phyloP scores from a whole-genome alignment of 2,329 filamentous ascomycete species.

The Talaromyces sp. region DNA sequence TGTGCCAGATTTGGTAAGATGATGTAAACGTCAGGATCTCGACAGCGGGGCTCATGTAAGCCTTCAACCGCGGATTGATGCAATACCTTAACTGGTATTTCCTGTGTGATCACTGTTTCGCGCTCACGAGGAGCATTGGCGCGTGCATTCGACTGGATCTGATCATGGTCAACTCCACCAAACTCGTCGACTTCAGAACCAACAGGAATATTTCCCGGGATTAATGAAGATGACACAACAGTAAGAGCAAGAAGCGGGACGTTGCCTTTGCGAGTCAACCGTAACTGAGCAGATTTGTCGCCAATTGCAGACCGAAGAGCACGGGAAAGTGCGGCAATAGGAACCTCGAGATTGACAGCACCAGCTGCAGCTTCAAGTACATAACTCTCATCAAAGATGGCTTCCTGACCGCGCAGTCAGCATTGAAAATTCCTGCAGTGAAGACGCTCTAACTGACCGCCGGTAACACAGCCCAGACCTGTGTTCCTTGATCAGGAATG shows the following conservation, averaged over 20 bases:
- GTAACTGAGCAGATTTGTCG: constrained; percentile 75
- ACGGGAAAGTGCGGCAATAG: constrained; percentile 79
- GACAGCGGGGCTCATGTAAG: constrained; percentile 87
- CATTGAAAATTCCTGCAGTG: not conserved
- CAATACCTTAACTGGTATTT: constrained; percentile 90
- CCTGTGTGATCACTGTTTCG: constrained; percentile 90
- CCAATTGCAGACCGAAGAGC: constrained; percentile 86
- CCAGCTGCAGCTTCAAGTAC: constrained; percentile 85
- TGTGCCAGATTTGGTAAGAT: constrained; percentile 81
- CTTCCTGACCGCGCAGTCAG: constrained; percentile 50
- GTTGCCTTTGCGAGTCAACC: constrained; percentile 88
- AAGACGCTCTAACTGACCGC: constrained; percentile 29
- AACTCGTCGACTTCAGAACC: constrained; percentile 42
- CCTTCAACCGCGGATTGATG: constrained; percentile 79
- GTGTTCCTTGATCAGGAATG: constrained; percentile 88
- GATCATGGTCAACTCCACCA: constrained; percentile 35
- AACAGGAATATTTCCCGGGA: constrained; percentile 53
- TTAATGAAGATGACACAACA: constrained; percentile 63
- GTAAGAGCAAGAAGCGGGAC: constrained; percentile 85
- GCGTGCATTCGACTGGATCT: constrained; percentile 26
- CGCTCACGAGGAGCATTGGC: constrained; percentile 63
- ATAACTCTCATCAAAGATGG: constrained; percentile 79
- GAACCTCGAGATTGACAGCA: constrained; percentile 94
- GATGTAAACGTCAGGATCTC: constrained; percentile 92
- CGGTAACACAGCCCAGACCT: constrained; percentile 83